These are phyloP conservation scores for Athelia psychrophila DNA, from an alignment of 1,284 basidiomycete genomes.

Conservation along the genomic window DNA sequence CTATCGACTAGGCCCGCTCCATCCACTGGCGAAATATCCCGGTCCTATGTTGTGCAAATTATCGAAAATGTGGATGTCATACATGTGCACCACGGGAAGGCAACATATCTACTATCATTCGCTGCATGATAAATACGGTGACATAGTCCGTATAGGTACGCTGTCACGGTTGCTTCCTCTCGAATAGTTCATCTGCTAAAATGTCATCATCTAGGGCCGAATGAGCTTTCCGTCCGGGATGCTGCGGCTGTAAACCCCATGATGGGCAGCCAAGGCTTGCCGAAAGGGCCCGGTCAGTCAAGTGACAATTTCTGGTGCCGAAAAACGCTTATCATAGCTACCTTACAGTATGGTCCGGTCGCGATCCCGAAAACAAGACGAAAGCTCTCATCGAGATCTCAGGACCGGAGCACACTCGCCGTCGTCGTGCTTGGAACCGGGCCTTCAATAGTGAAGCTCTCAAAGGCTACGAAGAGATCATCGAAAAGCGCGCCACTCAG, in stretches of 20 bases:
- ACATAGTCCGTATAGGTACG: slow-evolving; percentile 37
- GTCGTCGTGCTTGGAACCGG: slow-evolving; percentile 51
- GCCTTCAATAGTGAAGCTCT: slow-evolving; percentile 48
- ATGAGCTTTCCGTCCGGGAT: slow-evolving; percentile 34
- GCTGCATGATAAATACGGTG: slow-evolving; percentile 41
- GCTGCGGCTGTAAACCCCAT: slow-evolving; percentile 23
- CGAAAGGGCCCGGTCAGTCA: slow-evolving; percentile 35
- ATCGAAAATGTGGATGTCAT: slow-evolving; percentile 30
- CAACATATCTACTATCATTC: slow-evolving; percentile 29
- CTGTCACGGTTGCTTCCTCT: too few species aligned
- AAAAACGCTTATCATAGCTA: too few species aligned
- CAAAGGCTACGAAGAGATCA: slow-evolving; percentile 47
- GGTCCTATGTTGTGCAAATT: slow-evolving; percentile 35
- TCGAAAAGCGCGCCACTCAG: slow-evolving; percentile 35
- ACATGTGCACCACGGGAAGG: slow-evolving; percentile 28
- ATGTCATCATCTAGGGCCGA: slow-evolving; percentile 28
- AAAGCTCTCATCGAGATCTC: slow-evolving; percentile 12
- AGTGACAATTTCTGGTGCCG: background rate
- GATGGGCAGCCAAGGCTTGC: slow-evolving; percentile 31
- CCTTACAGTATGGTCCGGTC: slow-evolving; percentile 21
- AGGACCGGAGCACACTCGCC: slow-evolving; percentile 37
- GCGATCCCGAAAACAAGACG: slow-evolving; percentile 13
- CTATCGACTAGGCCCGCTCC: slow-evolving; percentile 42
- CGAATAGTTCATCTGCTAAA: background rate
- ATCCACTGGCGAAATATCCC: slow-evolving; percentile 39